These are phyloP conservation scores for Nectriaceae sp. DNA, from an alignment of 2,329 filamentous ascomycete species.

Conservation along the genomic window DNA sequence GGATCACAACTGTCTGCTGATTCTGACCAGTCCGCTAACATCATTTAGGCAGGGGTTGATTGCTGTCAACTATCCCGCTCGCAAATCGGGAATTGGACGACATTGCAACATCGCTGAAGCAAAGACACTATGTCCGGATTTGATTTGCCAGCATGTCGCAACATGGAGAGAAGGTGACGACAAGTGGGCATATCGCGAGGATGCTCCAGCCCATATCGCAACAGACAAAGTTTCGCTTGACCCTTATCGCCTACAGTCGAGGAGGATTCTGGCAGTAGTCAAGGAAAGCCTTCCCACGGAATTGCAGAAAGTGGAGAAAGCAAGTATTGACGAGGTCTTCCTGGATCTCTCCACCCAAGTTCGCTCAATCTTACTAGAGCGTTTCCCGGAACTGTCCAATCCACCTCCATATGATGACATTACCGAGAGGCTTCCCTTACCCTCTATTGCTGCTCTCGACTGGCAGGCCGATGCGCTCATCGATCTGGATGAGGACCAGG, in stretches of 20 bases:
- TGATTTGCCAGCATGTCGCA: conserved; percentile 89
- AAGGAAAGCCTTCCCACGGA: conserved; percentile 69
- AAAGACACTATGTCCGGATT: conserved; percentile 78
- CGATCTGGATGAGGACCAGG: conserved; percentile 74
- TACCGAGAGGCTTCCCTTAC: conserved; percentile 70
- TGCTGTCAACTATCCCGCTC: conserved; percentile 92
- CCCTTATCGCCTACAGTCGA: conserved; percentile 83
- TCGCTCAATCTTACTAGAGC: conserved; percentile 70
- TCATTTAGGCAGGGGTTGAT: conserved; percentile 78
- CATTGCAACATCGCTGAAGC: conserved; percentile 82
- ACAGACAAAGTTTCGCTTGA: conserved; percentile 95
- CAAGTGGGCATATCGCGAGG: conserved; percentile 86
- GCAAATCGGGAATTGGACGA: conserved; percentile 75
- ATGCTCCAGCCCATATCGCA: conserved; percentile 76
- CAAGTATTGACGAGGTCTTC: conserved; percentile 94
- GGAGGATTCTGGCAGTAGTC: conserved; percentile 77
- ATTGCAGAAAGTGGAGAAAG: conserved; percentile 83
- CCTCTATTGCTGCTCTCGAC: conserved; percentile 69
- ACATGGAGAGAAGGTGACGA: conserved; percentile 93
- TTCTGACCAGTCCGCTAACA: conserved; percentile 20
- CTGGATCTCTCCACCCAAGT: conserved; percentile 87
- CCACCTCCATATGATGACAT: conserved; percentile 75
- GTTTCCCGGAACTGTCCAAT: conserved; percentile 69
- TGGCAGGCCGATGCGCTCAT: conserved; percentile 84
- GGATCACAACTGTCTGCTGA: background rate